Percentiles rank a stretch among this genome's conserved stretches.
phyloP scores from a whole-genome alignment of 495 filamentous ascomycete genomes.

The Penicillium bovifimosum region DNA sequence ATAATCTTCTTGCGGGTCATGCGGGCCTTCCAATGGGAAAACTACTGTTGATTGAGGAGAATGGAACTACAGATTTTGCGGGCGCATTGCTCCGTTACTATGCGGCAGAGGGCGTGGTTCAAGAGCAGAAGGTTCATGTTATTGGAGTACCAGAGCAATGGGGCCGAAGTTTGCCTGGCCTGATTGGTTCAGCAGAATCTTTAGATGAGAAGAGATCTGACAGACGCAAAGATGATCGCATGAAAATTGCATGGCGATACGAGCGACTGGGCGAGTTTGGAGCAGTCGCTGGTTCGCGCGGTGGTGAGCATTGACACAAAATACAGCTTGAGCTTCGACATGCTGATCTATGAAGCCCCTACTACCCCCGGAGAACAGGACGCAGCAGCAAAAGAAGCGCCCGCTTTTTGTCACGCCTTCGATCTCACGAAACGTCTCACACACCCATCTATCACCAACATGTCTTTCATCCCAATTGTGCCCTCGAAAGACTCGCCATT shows the following conservation, averaged over 20 bases:
- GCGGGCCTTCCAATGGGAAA: conserved; percentile 81
- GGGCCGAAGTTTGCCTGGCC: conserved; percentile 74
- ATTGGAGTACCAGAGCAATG: conserved; percentile 74
- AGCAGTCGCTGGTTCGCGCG: conserved; percentile 49
- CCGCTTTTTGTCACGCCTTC: conserved; percentile 79
- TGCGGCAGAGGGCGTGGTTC: conserved; percentile 87
- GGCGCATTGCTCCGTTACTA: conserved; percentile 81
- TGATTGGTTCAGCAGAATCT: conserved; percentile 49
- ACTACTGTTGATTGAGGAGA: conserved; percentile 79
- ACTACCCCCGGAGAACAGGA: conserved; percentile 22
- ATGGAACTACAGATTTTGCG: conserved; percentile 90
- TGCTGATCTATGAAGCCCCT: conserved; percentile 25
- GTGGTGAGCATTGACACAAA: conserved; percentile 26
- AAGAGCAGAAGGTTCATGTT: conserved; percentile 84
- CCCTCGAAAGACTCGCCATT: conserved; percentile 57
- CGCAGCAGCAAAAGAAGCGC: conserved; percentile 17
- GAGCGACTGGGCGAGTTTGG: conserved; percentile 71
- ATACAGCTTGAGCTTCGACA: conserved; percentile 1
- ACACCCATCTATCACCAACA: conserved; percentile 49
- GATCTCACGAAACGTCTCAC: conserved; percentile 81
- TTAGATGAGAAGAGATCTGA: conserved; percentile 37
- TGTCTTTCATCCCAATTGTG: conserved; percentile 53
- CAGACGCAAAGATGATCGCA: conserved; percentile 57
- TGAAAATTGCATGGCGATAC: conserved; percentile 99
- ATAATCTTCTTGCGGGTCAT: conserved; percentile 81